A percentile compares a stretch with the other conserved stretches of the same genome.
Conservation (phyloP, 495 filamentous ascomycete species). For the Beverwykella pulmonaria region DNA sequence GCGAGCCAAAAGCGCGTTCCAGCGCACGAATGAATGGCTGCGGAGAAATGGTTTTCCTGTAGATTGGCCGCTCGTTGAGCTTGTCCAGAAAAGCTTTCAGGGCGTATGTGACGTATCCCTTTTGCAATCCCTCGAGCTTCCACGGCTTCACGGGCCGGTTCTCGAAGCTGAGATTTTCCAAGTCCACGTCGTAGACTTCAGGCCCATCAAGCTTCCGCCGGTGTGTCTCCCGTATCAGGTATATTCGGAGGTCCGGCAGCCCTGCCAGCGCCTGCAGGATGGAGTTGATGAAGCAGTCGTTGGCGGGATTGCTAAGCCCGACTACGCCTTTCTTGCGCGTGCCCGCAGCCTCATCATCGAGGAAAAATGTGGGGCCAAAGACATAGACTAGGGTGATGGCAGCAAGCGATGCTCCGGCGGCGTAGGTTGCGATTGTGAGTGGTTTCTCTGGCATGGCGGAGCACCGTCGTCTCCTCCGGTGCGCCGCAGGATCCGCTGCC, state of each 20-base stretch:
- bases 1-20: slow-evolving; percentile 82
- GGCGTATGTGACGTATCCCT: slow-evolving; percentile 79
- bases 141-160: slow-evolving; percentile 52
- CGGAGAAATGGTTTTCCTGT: slow-evolving; percentile 91
- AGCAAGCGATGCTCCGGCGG: slow-evolving; percentile 91
- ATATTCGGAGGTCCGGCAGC: slow-evolving; percentile 84
- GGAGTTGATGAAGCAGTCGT: slow-evolving; percentile 99
- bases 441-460: slow-evolving; percentile 79
- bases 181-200: slow-evolving; percentile 65
- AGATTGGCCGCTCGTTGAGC: slow-evolving; percentile 93
- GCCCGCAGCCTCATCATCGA: slow-evolving; percentile 72
- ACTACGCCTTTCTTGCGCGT: slow-evolving; percentile 83
- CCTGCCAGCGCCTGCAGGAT: slow-evolving; percentile 94
- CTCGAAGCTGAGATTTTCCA: slow-evolving; percentile 43
- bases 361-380: slow-evolving; percentile 91
- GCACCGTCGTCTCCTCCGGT: not conserved
- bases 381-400: slow-evolving; percentile 97
- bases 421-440: slow-evolving; percentile 85
- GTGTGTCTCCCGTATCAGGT: slow-evolving; percentile 86
- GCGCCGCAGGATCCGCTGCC: not conserved
- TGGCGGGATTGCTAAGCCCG: slow-evolving; percentile 86
- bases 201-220: slow-evolving; percentile 75
- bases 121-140: slow-evolving; percentile 74
- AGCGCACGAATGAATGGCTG: slow-evolving; percentile 74
- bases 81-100: slow-evolving; percentile 89